Base-by-base conservation (phyloP, 2,329 filamentous ascomycete genomes). In the Microcyclospora pomicola region DNA sequence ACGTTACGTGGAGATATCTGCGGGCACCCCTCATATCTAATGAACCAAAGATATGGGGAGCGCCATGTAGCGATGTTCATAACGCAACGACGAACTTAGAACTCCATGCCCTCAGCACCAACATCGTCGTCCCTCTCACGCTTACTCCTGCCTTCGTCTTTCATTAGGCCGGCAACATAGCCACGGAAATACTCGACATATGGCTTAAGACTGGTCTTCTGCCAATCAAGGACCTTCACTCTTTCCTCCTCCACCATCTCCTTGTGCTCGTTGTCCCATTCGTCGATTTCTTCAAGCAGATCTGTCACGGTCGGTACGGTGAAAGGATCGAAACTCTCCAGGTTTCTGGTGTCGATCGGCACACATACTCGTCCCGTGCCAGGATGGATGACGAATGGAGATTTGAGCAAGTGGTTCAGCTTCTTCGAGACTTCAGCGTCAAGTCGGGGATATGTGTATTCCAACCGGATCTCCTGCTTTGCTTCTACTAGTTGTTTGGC, bases 351-450 rank as follows among this genome's bases (percentile, higher is more conserved):
- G 56, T 96, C 83, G 52, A 98, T 96, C 2, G 91, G 91, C 36
- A 98, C 91, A 65, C 91, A 98, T 6, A 98, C 84, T 38, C 88
- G 69, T 1, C 91, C 88, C 0, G 91, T 98, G 13, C 86, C 86
- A 0, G 91, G 91, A 58, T 98, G 91, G 29, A 98, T 80, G 43
- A 95, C 88, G 55, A 98, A 98, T 0, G 91, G 91, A 44, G 80
- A 87, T 60, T 98, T 98, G 50, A 98, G 77, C 71, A 98, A 75
- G 71, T 98, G 91, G 65, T 95, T 96, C 40, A 93, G 75, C 59
- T 95, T 94, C 69, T 96, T 96, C 56, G 82, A 91, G 57, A 98
- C 91, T 61, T 94, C 86, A 44, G 91, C 87, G 68, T 98, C 91
- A 38, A 98, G 81, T 30, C 91, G 80, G 2, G 91, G 91, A 61